A percentile compares a stretch with the other conserved stretches of the same genome.
These are phyloP conservation scores for Nigrospora osmanthi DNA, from an alignment of 2,329 filamentous ascomycete species.

Conservation along the genomic window DNA sequence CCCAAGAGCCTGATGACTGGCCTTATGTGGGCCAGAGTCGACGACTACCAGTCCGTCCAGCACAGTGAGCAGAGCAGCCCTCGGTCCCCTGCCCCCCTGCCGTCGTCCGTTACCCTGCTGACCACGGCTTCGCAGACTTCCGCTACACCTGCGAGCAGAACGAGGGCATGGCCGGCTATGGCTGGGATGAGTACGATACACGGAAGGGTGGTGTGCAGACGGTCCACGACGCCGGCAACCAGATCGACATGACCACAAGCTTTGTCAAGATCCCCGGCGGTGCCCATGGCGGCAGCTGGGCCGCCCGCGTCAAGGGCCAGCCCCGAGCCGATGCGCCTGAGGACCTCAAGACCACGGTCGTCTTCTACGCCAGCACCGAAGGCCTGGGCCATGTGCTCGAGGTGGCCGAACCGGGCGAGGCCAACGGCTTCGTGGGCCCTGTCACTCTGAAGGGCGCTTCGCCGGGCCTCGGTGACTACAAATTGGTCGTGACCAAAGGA, in stretches of 20 bases:
- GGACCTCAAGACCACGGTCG: slow-evolving; percentile 65
- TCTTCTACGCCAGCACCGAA: slow-evolving; percentile 80
- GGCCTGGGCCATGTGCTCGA: slow-evolving; percentile 58
- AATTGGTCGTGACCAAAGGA: slow-evolving; percentile 68
- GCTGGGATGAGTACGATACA: slow-evolving; percentile 96
- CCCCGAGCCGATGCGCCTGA: slow-evolving; percentile 61
- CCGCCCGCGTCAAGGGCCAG: slow-evolving; percentile 74
- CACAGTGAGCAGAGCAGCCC: slow-evolving; percentile 60
- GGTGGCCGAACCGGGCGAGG: slow-evolving; percentile 42
- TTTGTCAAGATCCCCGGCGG: slow-evolving; percentile 92
- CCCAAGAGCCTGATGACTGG: slow-evolving; percentile 76
- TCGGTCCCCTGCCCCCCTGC: not conserved
- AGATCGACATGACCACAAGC: slow-evolving; percentile 82
- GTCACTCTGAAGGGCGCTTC: slow-evolving; percentile 67
- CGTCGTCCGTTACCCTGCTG: not conserved
- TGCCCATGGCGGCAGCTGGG: slow-evolving; percentile 84
- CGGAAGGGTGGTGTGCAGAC: slow-evolving; percentile 80
- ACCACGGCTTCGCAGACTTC: slow-evolving; percentile 48
- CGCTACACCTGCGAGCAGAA: slow-evolving; percentile 95
- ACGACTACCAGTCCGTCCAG: slow-evolving; percentile 69
- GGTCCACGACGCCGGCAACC: slow-evolving; percentile 84
- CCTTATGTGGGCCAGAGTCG: slow-evolving; percentile 82
- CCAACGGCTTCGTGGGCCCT: slow-evolving; percentile 44
- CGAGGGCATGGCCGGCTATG: slow-evolving; percentile 89
- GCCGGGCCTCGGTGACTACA: slow-evolving; percentile 68